These are phyloP conservation scores for Pinguiococcus pyrenoidosus DNA, from an alignment of 108 stramenopile genomes.

Conservation along the genomic window DNA sequence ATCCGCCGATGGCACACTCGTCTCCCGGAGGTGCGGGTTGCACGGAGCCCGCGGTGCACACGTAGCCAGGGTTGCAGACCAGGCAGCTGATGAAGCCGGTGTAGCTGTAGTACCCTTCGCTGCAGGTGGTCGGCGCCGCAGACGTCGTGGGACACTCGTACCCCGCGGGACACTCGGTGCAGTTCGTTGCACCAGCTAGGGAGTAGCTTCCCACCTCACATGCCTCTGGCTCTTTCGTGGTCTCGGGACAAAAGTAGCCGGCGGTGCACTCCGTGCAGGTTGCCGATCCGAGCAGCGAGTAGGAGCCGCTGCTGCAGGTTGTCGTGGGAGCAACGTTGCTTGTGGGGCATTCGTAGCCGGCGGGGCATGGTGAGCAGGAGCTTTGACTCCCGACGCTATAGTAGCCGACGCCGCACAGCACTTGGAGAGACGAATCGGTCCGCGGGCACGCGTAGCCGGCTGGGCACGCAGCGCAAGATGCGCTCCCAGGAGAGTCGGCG, in stretches of 20 bases:
- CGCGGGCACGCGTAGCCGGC: constrained; percentile 22
- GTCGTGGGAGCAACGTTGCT: not conserved
- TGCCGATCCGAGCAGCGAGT: not conserved
- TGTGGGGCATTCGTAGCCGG: not conserved
- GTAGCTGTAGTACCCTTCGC: constrained; percentile 9
- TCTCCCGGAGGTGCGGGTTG: constrained; percentile 12
- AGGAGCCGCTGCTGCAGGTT: not conserved
- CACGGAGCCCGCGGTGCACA: constrained; percentile 14
- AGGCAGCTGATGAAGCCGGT: constrained; percentile 17
- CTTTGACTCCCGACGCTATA: constrained; percentile 7
- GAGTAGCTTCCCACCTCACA: constrained; percentile 12
- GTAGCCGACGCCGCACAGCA: constrained; percentile 9
- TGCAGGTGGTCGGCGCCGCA: constrained; percentile 3
- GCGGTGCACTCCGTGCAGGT: constrained; percentile 26
- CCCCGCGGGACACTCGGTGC: constrained; percentile 30
- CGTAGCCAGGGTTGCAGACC: constrained; percentile 31
- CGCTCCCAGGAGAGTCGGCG: too few species aligned
- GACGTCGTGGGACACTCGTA: constrained; percentile 25
- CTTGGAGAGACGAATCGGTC: too few species aligned
- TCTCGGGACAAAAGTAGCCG: constrained; percentile 23
- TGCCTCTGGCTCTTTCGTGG: not conserved
- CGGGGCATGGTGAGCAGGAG: not conserved
- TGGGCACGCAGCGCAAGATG: constrained; percentile 13
- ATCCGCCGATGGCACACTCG: constrained; percentile 19
- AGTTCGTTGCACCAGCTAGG: constrained; percentile 1